phyloP scores from a whole-genome alignment of 257 asterid genomes.

The Agastache rugosa region DNA sequence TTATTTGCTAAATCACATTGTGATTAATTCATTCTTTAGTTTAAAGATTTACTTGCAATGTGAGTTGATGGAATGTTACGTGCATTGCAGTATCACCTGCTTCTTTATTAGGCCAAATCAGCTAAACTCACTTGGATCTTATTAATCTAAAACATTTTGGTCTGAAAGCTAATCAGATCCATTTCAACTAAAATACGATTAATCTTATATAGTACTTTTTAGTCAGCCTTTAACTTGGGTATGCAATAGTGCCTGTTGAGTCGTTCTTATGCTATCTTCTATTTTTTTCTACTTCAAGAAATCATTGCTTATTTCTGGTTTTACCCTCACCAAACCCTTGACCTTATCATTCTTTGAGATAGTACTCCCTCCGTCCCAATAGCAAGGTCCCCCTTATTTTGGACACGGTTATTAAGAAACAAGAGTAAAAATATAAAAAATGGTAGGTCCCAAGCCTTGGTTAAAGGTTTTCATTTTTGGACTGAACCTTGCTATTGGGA shows the following conservation, averaged over 20 bases:
- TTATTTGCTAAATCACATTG: neutral
- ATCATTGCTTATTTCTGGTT: neutral
- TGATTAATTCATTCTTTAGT: neutral
- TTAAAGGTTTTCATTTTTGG: too few relatives aligned
- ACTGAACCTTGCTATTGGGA: too few relatives aligned
- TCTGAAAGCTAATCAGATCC: neutral
- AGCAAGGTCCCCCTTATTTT: too few relatives aligned
- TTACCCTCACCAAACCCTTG: neutral
- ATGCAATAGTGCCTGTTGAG: neutral
- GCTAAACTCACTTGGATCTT: neutral
- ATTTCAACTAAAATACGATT: neutral
- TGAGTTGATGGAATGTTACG: neutral
- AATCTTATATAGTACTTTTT: neutral
- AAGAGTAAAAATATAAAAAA: too few relatives aligned
- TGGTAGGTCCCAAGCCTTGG: too few relatives aligned
- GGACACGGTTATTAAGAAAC: too few relatives aligned
- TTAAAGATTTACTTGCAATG: neutral
- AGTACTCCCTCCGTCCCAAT: too few relatives aligned
- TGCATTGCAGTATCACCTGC: neutral
- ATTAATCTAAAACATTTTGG: neutral
- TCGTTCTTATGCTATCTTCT: neutral
- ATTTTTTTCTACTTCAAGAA: neutral
- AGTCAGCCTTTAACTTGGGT: neutral
- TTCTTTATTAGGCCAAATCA: neutral
- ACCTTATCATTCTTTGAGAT: neutral